phyloP scores from a whole-genome alignment of 179 eudicot species.

The Drosera spatulata region DNA sequence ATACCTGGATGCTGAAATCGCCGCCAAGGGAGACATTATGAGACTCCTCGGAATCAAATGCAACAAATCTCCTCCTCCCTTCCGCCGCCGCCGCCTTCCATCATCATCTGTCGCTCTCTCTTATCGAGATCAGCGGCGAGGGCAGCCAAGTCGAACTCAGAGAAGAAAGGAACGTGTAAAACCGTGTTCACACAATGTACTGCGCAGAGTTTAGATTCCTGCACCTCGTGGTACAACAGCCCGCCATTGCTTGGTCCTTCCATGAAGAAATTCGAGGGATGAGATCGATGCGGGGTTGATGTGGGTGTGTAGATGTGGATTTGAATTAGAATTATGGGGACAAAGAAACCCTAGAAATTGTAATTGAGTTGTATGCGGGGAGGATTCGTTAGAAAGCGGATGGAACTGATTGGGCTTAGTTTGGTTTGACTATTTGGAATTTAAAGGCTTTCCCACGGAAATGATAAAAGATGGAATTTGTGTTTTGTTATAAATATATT shows the following conservation, averaged over 20 bases:
- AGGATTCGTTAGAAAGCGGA: too few species aligned
- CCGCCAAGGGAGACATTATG: conserved; percentile 91
- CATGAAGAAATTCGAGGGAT: conserved; percentile 8
- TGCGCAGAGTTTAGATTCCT: conserved; percentile 89
- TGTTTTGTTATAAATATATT: too few species aligned
- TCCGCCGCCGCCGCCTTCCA: conserved; percentile 15
- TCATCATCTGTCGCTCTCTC: conserved; percentile 68
- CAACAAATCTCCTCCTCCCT: conserved; percentile 13
- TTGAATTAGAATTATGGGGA: too few species aligned
- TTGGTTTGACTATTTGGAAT: too few species aligned
- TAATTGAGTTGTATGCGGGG: too few species aligned
- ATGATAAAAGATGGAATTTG: too few species aligned
- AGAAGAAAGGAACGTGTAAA: conserved; percentile 87
- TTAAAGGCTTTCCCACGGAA: too few species aligned
- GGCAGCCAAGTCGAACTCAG: conserved; percentile 92
- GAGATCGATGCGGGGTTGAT: too few species aligned
- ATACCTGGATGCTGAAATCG: conserved; percentile 93
- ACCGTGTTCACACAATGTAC: conserved; percentile 97
- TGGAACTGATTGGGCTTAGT: too few species aligned
- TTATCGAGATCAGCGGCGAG: conserved; percentile 86
- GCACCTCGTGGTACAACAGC: conserved; percentile 93
- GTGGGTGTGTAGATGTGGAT: too few species aligned
- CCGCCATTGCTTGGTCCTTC: conserved; percentile 82
- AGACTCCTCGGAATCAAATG: conserved; percentile 40
- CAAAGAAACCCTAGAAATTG: too few species aligned